These are phyloP conservation scores for Fragaria ananassa DNA, from an alignment of 306 rosid species.

Conservation along the genomic window DNA sequence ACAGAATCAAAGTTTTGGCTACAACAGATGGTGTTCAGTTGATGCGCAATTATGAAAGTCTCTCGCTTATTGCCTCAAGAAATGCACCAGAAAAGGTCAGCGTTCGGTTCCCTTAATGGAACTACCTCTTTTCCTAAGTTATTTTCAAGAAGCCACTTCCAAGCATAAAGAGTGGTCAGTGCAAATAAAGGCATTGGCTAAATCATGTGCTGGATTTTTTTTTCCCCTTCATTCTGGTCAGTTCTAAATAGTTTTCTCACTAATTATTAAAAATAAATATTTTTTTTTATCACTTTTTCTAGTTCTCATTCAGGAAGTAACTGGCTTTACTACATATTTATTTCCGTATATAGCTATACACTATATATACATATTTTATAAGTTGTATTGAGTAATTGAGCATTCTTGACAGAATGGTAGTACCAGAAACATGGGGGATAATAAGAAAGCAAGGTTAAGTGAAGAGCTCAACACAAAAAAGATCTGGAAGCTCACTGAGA, in stretches of 20 bases:
- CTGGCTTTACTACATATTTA: background rate
- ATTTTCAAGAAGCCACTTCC: background rate
- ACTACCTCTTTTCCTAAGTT: conserved; percentile 1
- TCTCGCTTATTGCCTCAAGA: conserved; percentile 53
- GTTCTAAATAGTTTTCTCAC: background rate
- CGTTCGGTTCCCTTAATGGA: background rate
- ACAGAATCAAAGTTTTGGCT: conserved; percentile 71
- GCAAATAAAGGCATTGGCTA: background rate
- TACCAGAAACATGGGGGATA: conserved; percentile 55
- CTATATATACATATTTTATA: background rate
- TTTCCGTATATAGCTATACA: background rate
- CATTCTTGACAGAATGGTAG: conserved; percentile 61
- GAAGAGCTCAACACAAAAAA: conserved; percentile 73
- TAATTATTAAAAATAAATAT: background rate
- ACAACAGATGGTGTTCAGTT: conserved; percentile 52
- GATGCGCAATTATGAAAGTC: conserved; percentile 45
- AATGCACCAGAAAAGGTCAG: conserved; percentile 61
- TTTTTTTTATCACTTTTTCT: background rate
- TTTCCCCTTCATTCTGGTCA: background rate
- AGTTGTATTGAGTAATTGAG: conserved; percentile 6
- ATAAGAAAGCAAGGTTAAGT: conserved; percentile 54
- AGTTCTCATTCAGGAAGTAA: background rate
- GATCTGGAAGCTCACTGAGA: conserved; percentile 76
- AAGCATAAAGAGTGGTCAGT: background rate
- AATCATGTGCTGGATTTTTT: background rate